phyloP scores from a whole-genome alignment of 176 grass and related monocot species.

The sorghum (Sorghum bicolor) region Sorghum_bicolor_NCBIv3 NC_012873.2:4204001-4204500 shows the following conservation, averaged over 20 bases:
- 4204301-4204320: not conserved
- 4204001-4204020: not conserved
- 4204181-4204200: not conserved
- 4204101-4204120: slow-evolving; percentile 39
- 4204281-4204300: not conserved
- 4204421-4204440: not conserved
- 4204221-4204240: slow-evolving; percentile 46
- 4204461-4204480: not conserved
- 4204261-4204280: slow-evolving; percentile 6
- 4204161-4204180: slow-evolving; percentile 29
- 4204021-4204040: not conserved
- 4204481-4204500: not conserved
- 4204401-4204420: not conserved
- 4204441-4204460: not conserved
- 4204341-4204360: not conserved
- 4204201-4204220: slow-evolving; percentile 8
- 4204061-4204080: not conserved
- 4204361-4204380: not conserved
- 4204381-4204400: not conserved
- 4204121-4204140: slow-evolving; percentile 1
- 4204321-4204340: not conserved
- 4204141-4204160: not conserved
- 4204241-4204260: slow-evolving; percentile 41
- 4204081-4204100: slow-evolving; percentile 26
- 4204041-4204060: not conserved